Base-by-base conservation (phyloP, 495 filamentous ascomycete genomes). In the Lasiosphaeriaceae sp. region DNA sequence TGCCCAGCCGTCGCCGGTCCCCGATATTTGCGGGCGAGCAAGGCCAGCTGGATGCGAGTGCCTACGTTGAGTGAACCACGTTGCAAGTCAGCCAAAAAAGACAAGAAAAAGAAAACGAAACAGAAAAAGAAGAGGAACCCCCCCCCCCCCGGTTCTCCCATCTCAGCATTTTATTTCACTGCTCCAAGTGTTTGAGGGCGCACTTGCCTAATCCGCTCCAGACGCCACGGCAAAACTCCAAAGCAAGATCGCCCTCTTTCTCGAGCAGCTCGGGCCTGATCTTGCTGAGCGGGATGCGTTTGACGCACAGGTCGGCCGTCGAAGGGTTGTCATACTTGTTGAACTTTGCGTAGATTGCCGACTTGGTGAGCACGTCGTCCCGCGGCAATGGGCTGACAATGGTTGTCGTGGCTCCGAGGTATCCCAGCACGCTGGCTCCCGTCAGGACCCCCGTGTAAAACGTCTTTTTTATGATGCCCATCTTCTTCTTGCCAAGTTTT, bases 221-320 rank as follows among this genome's bases (percentile, higher is more conserved):
- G 29, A 88, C 76, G 34, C 84, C 85, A 7, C 78, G 80, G 63
- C 84, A 87, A 58, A 88, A 87, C 48, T 81, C 81, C 55, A 83
- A 74, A 8, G 78, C 78, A 41, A 88, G 72, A 52, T 77, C 82
- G 56, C 78, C 77, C 64, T 85, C 72, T 63, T 80, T 76, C 69
- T 86, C 75, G 11, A 88, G 70, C 54, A 91, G 72, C 55, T 83
- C 74, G 2, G 88, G 84, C 53, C 81, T 80, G 43, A 91, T 83
- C 64, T 84, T 81, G 34, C 65, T 66, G 24, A 91, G 70, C 0
- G 84, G 83, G 12, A 91, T 77, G 34, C 72, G 74, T 59, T 86
- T 81, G 49, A 87, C 66, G 53, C 79, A 84, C 17, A 86, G 61
- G 61, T 91, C 88, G 54, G 86, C 79, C 11, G 77, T 77, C 0